These are phyloP conservation scores for Albugo laibachii DNA, from an alignment of 352 stramenopile species.

Conservation along the genomic window DNA sequence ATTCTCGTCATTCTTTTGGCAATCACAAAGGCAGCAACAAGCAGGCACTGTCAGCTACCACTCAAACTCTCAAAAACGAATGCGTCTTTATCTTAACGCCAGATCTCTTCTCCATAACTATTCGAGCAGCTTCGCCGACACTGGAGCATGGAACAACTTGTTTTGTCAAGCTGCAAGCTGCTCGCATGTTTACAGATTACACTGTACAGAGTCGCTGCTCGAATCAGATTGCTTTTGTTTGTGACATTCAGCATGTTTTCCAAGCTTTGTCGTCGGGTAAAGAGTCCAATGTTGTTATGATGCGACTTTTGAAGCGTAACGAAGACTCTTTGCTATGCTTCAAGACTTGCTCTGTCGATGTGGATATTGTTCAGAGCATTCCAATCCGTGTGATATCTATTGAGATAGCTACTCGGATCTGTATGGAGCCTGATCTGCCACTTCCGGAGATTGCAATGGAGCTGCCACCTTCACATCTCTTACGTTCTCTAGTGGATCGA, in stretches of 20 bases:
- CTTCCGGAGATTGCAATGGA: constrained; percentile 62
- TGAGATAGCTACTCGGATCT: no score
- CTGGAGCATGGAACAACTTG: constrained; percentile 43
- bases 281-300: constrained; percentile 56
- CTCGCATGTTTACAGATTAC: constrained; percentile 48
- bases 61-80: constrained; percentile 28
- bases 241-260: constrained; percentile 51
- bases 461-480: constrained; percentile 40
- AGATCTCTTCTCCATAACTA: constrained; percentile 32
- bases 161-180: constrained; percentile 42
- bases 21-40: no score
- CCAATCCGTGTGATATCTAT: constrained; percentile 48
- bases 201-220: constrained; percentile 48
- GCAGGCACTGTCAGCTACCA: constrained; percentile 13
- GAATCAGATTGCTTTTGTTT: constrained; percentile 66
- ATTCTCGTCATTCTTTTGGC: no score
- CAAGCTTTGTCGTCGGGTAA: constrained; percentile 55
- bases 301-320: constrained; percentile 65
- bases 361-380: constrained; percentile 74
- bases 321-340: constrained; percentile 53
- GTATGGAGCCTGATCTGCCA: constrained; percentile 59
- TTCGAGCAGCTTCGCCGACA: constrained; percentile 27
- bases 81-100: constrained; percentile 59
- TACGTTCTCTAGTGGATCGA: constrained; percentile 51
- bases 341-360: constrained; percentile 46